Percentiles rank a stretch among this genome's conserved stretches.
Conservation (phyloP, 1,284 basidiomycete species). For the Ceratobasidium sp. region DNA sequence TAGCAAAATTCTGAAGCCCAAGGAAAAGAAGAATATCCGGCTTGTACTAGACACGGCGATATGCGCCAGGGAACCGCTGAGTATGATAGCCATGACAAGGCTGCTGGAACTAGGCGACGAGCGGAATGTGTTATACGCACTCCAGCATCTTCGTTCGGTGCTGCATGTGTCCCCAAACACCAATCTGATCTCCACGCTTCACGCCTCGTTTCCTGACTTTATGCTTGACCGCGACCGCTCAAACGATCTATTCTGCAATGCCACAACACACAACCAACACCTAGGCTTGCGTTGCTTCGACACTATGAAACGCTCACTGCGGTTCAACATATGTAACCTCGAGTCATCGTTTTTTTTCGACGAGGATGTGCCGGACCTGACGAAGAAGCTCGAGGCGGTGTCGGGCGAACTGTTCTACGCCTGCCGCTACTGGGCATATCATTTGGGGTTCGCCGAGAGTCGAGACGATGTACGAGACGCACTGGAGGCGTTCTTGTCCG, state of each 20-base stretch:
- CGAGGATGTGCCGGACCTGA: not conserved
- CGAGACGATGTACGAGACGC: not conserved
- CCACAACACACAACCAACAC: not conserved
- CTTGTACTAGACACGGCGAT: not conserved
- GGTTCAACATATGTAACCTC: conserved; percentile 15
- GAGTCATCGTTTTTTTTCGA: not conserved
- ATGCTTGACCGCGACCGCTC: not conserved
- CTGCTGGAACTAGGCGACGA: not conserved
- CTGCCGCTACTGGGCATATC: conserved; percentile 3
- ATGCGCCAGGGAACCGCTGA: conserved; percentile 7
- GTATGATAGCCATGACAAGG: not conserved
- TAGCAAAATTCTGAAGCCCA: not conserved
- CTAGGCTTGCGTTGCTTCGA: not conserved
- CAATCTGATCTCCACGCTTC: conserved; percentile 5
- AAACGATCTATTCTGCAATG: not conserved
- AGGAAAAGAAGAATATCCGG: not conserved
- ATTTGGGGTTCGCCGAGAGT: not conserved
- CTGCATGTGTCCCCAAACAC: not conserved
- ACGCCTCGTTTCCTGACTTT: conserved; percentile 12
- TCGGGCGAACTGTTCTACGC: not conserved
- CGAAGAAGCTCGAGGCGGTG: not conserved
- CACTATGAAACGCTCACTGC: not conserved
- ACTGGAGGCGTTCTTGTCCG: not conserved
- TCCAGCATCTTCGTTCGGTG: not conserved
- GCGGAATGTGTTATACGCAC: not conserved